A percentile compares a stretch with the other conserved stretches of the same genome.
phyloP scores from a whole-genome alignment of 2,329 filamentous ascomycete genomes.

The Pseudovirgaria hyperparasitica region DNA sequence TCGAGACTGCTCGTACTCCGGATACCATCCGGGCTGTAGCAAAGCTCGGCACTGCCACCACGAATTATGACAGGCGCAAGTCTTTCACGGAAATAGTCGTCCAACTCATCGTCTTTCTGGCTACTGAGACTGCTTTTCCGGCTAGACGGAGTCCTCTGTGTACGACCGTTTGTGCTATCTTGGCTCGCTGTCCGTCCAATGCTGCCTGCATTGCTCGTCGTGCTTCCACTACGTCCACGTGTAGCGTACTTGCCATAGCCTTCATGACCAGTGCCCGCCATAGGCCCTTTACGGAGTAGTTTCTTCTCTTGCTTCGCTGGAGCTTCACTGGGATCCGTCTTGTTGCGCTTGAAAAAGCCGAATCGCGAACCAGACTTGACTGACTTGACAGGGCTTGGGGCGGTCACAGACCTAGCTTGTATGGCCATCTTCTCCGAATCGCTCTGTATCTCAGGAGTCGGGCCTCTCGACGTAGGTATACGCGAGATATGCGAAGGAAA shows the following conservation, averaged over 20 bases:
- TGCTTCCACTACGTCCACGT: conserved; percentile 52
- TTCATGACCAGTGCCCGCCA: conserved; percentile 89
- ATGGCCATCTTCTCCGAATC: conserved; percentile 18
- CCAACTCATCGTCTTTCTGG: conserved; percentile 29
- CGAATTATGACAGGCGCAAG: conserved; percentile 32
- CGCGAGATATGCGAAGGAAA: conserved; percentile 13
- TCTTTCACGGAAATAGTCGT: conserved; percentile 33
- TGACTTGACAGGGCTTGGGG: conserved; percentile 45
- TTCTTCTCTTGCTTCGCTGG: conserved; percentile 46
- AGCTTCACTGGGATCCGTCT: conserved; percentile 41
- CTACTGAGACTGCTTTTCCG: conserved; percentile 31
- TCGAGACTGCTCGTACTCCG: conserved; percentile 22
- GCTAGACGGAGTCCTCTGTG: conserved; percentile 20
- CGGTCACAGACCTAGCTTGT: conserved; percentile 31
- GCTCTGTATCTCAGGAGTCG: conserved; percentile 27
- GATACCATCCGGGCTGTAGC: conserved; percentile 22
- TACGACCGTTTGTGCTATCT: conserved; percentile 23
- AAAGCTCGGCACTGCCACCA: conserved; percentile 24
- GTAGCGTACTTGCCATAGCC: conserved; percentile 59
- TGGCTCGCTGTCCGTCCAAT: conserved; percentile 34
- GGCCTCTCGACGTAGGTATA: conserved; percentile 17
- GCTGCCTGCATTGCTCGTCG: conserved; percentile 35
- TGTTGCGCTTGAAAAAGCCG: conserved; percentile 66
- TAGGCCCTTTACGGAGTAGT: conserved; percentile 56
- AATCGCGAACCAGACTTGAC: conserved; percentile 59